A percentile compares a stretch with the other conserved stretches of the same genome.
Conservation (phyloP, 192 early-diverging fungal species). For the Rhizophagus clarus region DNA sequence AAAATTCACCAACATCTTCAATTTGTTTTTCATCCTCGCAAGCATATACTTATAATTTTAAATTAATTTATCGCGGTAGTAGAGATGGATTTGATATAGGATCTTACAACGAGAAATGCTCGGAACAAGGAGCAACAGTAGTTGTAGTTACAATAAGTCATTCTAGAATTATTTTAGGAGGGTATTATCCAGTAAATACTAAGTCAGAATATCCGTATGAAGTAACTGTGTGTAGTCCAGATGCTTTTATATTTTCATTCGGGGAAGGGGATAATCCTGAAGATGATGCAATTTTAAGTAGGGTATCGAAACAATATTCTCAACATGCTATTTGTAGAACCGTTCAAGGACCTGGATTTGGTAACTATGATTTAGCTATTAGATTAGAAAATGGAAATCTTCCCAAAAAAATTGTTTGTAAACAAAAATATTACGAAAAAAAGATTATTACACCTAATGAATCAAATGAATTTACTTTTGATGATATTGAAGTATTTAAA, state of each 20-base stretch:
- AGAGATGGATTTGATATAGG: slow-evolving; percentile 19
- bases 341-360: slow-evolving; percentile 7
- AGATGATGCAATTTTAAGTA: not conserved
- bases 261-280: slow-evolving; percentile 14
- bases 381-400: not conserved
- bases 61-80: slow-evolving; percentile 29
- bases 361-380: slow-evolving; percentile 1
- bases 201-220: not conserved
- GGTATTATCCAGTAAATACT: slow-evolving; percentile 20
- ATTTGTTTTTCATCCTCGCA: not conserved
- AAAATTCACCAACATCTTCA: not conserved
- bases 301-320: slow-evolving; percentile 2
- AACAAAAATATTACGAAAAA: slow-evolving; percentile 9
- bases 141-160: slow-evolving; percentile 5
- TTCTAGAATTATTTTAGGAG: slow-evolving; percentile 14
- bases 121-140: not conserved
- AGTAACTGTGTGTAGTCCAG: not conserved
- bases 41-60: slow-evolving; percentile 4
- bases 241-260: slow-evolving; percentile 26
- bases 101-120: not conserved
- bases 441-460: not conserved
- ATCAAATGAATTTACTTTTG: not conserved
- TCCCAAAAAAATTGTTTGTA: not conserved
- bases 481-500: slow-evolving; percentile 8
- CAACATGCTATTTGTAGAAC: slow-evolving; percentile 8